Percentiles rank a stretch among this genome's conserved stretches.
These are phyloP conservation scores for Mrakia gelida DNA, from an alignment of 768 basidiomycete species.

Conservation along the genomic window DNA sequence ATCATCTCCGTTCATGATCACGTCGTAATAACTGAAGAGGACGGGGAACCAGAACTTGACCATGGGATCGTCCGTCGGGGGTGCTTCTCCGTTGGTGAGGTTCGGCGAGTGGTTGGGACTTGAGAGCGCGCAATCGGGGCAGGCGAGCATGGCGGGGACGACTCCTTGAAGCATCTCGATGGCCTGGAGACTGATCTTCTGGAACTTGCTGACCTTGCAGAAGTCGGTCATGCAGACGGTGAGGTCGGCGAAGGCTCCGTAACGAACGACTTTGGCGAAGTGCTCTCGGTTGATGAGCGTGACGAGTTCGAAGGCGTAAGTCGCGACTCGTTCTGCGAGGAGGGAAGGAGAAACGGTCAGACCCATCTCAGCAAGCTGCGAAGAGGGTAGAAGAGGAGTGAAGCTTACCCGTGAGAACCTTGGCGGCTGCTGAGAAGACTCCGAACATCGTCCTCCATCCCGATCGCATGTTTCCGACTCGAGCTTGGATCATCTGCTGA, in stretches of 20 bases:
- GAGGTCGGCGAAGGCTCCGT: slow-evolving; percentile 92
- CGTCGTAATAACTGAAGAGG: slow-evolving; percentile 96
- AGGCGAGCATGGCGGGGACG: slow-evolving; percentile 84
- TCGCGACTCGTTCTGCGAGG: slow-evolving; percentile 76
- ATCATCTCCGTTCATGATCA: slow-evolving; percentile 99
- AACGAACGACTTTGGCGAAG: slow-evolving; percentile 81
- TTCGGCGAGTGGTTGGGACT: slow-evolving; percentile 17
- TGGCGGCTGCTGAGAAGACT: slow-evolving; percentile 94
- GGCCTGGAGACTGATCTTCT: slow-evolving; percentile 92
- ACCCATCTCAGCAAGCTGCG: background rate
- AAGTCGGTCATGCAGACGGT: slow-evolving; percentile 98
- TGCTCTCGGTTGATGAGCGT: slow-evolving; percentile 84
- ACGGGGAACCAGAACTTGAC: slow-evolving; percentile 96
- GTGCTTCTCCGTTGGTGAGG: slow-evolving; percentile 8
- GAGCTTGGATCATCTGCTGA: slow-evolving; percentile 96
- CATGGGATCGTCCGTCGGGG: slow-evolving; percentile 62
- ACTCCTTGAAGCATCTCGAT: slow-evolving; percentile 93
- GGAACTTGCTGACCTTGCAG: slow-evolving; percentile 98
- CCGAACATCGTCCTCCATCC: slow-evolving; percentile 99
- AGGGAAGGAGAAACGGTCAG: slow-evolving; percentile 8
- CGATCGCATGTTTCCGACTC: slow-evolving; percentile 89
- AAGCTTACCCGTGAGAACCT: slow-evolving; percentile 71
- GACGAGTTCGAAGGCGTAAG: slow-evolving; percentile 92
- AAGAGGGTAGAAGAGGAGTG: background rate
- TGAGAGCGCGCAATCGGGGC: slow-evolving; percentile 58